Conservation (phyloP, 2,329 filamentous ascomycete species). For the Cladosporium sp. region DNA sequence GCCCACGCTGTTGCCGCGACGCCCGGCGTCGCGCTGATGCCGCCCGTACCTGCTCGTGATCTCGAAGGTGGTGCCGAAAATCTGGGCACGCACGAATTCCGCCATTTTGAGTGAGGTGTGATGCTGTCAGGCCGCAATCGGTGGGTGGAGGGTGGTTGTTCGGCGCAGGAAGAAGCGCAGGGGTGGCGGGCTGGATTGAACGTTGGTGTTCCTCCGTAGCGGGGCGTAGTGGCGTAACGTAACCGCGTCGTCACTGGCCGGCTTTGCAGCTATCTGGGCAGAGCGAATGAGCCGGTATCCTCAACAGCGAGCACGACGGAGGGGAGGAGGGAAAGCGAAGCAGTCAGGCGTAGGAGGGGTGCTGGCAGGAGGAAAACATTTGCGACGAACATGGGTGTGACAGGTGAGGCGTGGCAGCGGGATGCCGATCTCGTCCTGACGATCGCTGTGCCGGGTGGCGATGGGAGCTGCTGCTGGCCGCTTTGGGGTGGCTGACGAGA, state of each 20-base stretch:
- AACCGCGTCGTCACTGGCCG: background rate
- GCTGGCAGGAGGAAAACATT: background rate
- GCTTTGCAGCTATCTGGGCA: background rate
- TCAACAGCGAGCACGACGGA: background rate
- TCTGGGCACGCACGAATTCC: conserved; percentile 98
- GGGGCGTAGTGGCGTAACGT: conserved; percentile 7
- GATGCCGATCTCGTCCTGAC: conserved; percentile 5
- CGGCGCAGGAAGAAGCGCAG: background rate
- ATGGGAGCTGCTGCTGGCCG: background rate
- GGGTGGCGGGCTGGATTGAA: conserved; percentile 1
- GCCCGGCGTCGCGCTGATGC: conserved; percentile 9
- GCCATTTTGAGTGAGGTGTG: conserved; percentile 63
- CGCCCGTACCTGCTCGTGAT: conserved; percentile 83
- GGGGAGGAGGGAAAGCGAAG: background rate
- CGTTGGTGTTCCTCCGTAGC: conserved; percentile 1
- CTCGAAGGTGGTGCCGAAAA: conserved; percentile 99
- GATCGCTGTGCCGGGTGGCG: conserved; percentile 6
- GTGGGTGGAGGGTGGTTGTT: background rate
- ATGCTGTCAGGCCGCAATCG: conserved; percentile 4
- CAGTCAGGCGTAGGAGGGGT: background rate
- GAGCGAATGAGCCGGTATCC: conserved; percentile 4
- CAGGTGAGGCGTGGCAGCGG: background rate
- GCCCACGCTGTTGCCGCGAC: conserved; percentile 14
- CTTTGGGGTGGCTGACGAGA: too few species aligned
- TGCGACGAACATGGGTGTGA: background rate